Percentiles rank a stretch among this genome's conserved stretches.
These are phyloP conservation scores for Eucalyptus sp. DNA, from an alignment of 345 rosid species.

Conservation along the genomic window DNA sequence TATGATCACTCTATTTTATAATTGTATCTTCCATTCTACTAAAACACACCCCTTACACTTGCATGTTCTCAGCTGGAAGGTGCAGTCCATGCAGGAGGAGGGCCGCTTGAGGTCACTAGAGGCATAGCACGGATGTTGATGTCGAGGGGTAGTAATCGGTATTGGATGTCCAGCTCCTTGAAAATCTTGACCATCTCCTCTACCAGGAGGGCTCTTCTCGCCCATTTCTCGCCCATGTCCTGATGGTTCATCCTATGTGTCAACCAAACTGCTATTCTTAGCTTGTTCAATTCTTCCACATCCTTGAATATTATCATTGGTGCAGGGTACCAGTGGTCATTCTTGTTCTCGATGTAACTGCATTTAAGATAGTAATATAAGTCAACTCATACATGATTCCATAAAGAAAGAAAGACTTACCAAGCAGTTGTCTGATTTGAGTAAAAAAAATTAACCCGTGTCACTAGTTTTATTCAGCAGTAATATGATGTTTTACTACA, in stretches of 20 bases:
- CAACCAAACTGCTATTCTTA: slow-evolving; percentile 66
- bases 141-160: slow-evolving; percentile 52
- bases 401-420: not conserved
- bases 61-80: not conserved
- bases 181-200: slow-evolving; percentile 71
- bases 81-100: slow-evolving; percentile 15
- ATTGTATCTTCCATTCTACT: not conserved
- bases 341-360: slow-evolving; percentile 61
- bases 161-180: slow-evolving; percentile 60
- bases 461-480: not conserved
- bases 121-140: slow-evolving; percentile 52
- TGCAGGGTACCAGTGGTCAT: slow-evolving; percentile 65
- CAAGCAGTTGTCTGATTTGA: not conserved
- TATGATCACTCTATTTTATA: not conserved
- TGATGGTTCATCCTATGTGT: slow-evolving; percentile 71
- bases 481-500: not conserved
- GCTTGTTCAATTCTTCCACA: slow-evolving; percentile 38
- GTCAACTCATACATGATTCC: not conserved
- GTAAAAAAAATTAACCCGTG: not conserved
- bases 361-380: not conserved
- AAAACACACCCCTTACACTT: not conserved
- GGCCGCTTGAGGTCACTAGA: slow-evolving; percentile 6
- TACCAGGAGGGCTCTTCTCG: slow-evolving; percentile 45
- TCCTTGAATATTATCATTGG: slow-evolving; percentile 57
- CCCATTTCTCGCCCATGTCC: slow-evolving; percentile 60